Base-by-base conservation (phyloP, 257 asterid genomes). In the Lavandula angustifolia region DNA sequence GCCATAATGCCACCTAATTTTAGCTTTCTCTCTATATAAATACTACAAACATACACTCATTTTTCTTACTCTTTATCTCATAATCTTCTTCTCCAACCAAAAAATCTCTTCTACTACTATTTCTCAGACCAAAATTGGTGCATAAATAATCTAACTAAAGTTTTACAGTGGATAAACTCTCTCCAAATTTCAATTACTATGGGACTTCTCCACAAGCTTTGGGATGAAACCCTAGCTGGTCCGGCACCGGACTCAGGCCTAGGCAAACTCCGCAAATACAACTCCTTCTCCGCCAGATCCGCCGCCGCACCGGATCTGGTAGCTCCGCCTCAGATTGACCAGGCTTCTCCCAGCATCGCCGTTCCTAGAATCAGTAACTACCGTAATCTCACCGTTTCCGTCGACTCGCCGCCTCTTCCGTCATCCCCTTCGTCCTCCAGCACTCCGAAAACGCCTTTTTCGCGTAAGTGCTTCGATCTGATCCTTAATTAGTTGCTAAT, bases 141-240 rank as follows among this genome's bases (percentile, higher is more conserved):
- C 16, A 59, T 40, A 7, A 38, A 61, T 56, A 38, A 61, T 56
- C 3, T 18, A 74, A 57, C 77, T 56, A 66, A 79, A 62, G 70
- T 55, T 62, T 72, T 79, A 82, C 72, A 2, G 27, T 22, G 27
- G 27, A 22, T 22, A 75, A 76, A 84, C 69, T 79, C 76, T 83
- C 67, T 77, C 18, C 6, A 5, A 11, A 4, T 55, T 4, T 35
- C 14, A 43, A 41, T 10, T 17, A 63, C 33, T 2, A 88, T 88
- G 96, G 91, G 87, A 69, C 85, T 88, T 57, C 85, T 88, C 42
- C 69, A 88, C 80, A 83, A 82, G 69, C 78, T 85, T 4, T 88
- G 96, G 96, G 96, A 88, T 60, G 96, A 88, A 5, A 88, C 94
- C n/a, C 73, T 88, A 0, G 96, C 96, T 29, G 94, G 94, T 2